Conservation (phyloP, 805 yeast genomes). For the Teunomyces kruisii region DNA sequence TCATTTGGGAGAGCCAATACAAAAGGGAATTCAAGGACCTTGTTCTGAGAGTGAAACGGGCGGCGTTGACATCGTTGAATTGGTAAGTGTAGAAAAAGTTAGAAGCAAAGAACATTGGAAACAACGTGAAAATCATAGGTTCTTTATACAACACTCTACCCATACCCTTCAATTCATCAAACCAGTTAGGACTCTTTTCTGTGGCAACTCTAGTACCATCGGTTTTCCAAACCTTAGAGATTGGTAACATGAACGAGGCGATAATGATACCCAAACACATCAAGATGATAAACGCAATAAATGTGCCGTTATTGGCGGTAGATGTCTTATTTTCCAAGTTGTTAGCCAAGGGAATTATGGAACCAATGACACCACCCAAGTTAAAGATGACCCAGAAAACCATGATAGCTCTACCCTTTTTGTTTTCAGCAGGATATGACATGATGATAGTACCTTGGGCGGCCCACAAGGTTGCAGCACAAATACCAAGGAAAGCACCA, state of each 20-base stretch:
- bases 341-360: slow-evolving; percentile 56
- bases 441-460: slow-evolving; percentile 58
- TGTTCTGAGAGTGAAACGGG: slow-evolving; percentile 56
- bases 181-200: slow-evolving; percentile 45
- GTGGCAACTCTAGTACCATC: slow-evolving; percentile 51
- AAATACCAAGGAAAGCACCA: slow-evolving; percentile 56
- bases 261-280: slow-evolving; percentile 48
- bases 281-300: slow-evolving; percentile 52
- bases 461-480: slow-evolving; percentile 59
- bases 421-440: slow-evolving; percentile 55
- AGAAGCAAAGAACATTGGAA: slow-evolving; percentile 64
- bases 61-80: slow-evolving; percentile 57
- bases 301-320: slow-evolving; percentile 48
- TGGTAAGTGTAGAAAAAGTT: slow-evolving; percentile 70
- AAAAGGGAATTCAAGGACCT: slow-evolving; percentile 60
- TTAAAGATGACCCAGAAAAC: slow-evolving; percentile 62
- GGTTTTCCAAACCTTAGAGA: slow-evolving; percentile 46
- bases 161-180: slow-evolving; percentile 45
- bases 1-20: slow-evolving; percentile 61
- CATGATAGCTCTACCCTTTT: slow-evolving; percentile 54
- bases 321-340: slow-evolving; percentile 40
- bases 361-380: slow-evolving; percentile 61
- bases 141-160: slow-evolving; percentile 35
- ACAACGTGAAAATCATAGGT: slow-evolving; percentile 47
- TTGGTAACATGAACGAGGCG: slow-evolving; percentile 49